A percentile compares a stretch with the other conserved stretches of the same genome.
These are phyloP conservation scores for barrel medic (Medicago truncatula) DNA, from an alignment of 306 rosid genomes.

Conservation along the genomic window DNA sequence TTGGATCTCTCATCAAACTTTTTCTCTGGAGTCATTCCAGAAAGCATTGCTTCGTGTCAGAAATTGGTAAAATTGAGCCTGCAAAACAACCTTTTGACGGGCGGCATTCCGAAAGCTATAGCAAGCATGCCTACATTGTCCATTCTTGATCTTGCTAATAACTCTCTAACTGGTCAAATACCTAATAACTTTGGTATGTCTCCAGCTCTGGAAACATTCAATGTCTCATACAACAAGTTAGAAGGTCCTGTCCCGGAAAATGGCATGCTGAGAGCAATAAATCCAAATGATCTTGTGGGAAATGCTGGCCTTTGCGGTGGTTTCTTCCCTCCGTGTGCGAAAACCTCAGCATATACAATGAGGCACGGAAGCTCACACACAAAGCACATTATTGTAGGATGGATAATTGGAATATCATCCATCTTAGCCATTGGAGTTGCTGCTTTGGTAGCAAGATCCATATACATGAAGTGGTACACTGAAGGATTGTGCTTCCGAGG, in stretches of 20 bases:
- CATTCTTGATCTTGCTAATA: constrained; percentile 86
- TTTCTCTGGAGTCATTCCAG: constrained; percentile 75
- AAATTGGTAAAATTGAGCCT: constrained; percentile 77
- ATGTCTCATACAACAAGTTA: constrained; percentile 80
- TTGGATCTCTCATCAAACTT: constrained; percentile 83
- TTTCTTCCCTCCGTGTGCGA: constrained; percentile 76
- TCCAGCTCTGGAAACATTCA: constrained; percentile 85
- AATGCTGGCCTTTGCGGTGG: constrained; percentile 80
- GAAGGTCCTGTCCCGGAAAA: constrained; percentile 84
- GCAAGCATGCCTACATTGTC: constrained; percentile 85
- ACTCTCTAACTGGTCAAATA: constrained; percentile 81
- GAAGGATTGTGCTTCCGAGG: constrained; percentile 69
- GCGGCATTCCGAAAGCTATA: constrained; percentile 74
- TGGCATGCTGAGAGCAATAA: constrained; percentile 73
- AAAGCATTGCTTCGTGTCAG: constrained; percentile 84
- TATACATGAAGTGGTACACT: constrained; percentile 76
- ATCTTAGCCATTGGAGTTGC: constrained; percentile 59
- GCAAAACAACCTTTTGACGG: constrained; percentile 70
- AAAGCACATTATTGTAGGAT: constrained; percentile 63
- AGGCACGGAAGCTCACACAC: constrained; percentile 52
- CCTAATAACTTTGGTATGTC: constrained; percentile 81
- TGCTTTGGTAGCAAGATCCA: constrained; percentile 56
- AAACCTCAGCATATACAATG: constrained; percentile 43
- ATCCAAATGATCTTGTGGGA: constrained; percentile 77
- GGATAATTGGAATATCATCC: constrained; percentile 71